Base-by-base conservation (phyloP, 108 stramenopile genomes). In the Craspedostauros australis region DNA sequence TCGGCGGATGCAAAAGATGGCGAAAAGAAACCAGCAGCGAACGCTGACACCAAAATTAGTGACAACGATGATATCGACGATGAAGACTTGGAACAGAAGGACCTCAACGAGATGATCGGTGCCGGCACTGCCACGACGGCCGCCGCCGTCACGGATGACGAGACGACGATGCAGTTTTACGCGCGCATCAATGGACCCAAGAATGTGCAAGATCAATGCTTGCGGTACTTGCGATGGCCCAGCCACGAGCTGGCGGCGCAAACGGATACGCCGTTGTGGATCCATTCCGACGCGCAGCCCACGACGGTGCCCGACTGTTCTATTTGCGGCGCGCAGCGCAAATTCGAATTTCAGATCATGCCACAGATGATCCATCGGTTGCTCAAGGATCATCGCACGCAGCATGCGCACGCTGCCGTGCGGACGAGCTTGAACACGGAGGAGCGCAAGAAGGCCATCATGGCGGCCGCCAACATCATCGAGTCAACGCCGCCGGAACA, bases 331-430 rank as follows among this genome's bases (percentile, higher is more conserved):
- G 71, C 82, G 22, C 39, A 53, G 15, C 76, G 90, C 1, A 57
- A 64, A 21, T 91, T 86, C 54, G 90, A 91, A 60, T 88, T 84
- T 45, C 90, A 91, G 61, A 69, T 91, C 54, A 67, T 91, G 81
- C 90, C 90, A 1, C 90, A 91, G 68, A 85, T 91, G 84, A 39
- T 91, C 7, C 80, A 83, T 49, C 82, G 72, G 46, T 60, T 91
- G 29, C 49, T 75, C 51, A 57, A 68, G 23, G 57, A 69, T 23
- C 28, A 43, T 11, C 37, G 54, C 53, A 37, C 33, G 45, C 46
- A 59, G 27, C 54, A 49, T 5, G 47, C 25, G 25, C 64, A 47
- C 44, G 19, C 39, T 11, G 31, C 59, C 5, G 20, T 33, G 39
- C 20, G 33, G 54, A 46, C 49, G 6, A 27, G 15, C 20, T 5